These are phyloP conservation scores for Aspergillus pseudonomiae DNA, from an alignment of 2,329 filamentous ascomycete genomes.

Conservation along the genomic window DNA sequence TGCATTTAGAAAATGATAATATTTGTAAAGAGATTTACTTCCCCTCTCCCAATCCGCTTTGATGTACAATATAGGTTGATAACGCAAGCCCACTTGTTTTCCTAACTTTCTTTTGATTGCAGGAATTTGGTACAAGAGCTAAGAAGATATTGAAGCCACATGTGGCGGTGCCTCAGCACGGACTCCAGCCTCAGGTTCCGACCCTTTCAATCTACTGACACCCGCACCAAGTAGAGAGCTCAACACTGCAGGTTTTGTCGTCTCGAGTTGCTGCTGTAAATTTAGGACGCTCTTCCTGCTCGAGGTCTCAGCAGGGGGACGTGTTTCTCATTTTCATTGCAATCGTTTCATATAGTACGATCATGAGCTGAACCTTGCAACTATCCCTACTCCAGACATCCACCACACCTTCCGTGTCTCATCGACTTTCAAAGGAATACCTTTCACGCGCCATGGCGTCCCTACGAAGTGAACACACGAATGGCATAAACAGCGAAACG, in stretches of 20 bases:
- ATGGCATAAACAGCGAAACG: slow-evolving; percentile 54
- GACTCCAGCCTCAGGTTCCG: slow-evolving; percentile 16
- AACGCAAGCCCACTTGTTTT: background rate
- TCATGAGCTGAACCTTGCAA: slow-evolving; percentile 34
- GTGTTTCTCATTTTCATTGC: slow-evolving; percentile 13
- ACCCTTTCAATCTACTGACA: slow-evolving; percentile 17
- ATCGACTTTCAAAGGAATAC: background rate
- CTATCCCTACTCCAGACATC: slow-evolving; percentile 20
- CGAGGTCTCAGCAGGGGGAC: background rate
- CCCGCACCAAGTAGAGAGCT: slow-evolving; percentile 12
- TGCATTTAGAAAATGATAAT: slow-evolving; percentile 3
- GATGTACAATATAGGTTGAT: background rate
- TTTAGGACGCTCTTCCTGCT: slow-evolving; percentile 13
- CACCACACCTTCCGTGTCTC: slow-evolving; percentile 20
- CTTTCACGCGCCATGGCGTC: slow-evolving; percentile 52
- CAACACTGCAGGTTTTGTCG: slow-evolving; percentile 22
- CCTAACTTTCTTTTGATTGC: background rate
- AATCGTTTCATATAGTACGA: slow-evolving; percentile 18
- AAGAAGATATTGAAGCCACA: slow-evolving; percentile 11
- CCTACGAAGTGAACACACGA: slow-evolving; percentile 53
- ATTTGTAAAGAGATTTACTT: background rate
- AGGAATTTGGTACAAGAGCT: too few relatives aligned
- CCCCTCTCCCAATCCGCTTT: too few relatives aligned
- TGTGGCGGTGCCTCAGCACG: slow-evolving; percentile 33
- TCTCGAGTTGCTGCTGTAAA: slow-evolving; percentile 12